Conservation (phyloP, 768 basidiomycete genomes). For the Cystofilobasidium ferigula region DNA sequence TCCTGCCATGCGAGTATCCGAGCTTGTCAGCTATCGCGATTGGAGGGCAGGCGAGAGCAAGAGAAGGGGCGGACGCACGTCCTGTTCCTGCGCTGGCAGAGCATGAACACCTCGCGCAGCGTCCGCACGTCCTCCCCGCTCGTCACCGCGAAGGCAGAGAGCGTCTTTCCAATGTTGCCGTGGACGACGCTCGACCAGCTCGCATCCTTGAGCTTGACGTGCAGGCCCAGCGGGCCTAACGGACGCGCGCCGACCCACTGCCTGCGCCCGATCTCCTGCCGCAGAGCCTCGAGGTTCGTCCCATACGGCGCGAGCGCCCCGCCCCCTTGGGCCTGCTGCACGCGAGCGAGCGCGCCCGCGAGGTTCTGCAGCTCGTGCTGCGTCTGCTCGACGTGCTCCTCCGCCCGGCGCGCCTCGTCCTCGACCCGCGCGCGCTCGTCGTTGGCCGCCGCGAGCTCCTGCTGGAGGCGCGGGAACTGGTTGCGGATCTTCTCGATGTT, state of each 20-base stretch:
- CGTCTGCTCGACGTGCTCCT: background rate
- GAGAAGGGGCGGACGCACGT: background rate
- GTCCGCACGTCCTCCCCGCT: constrained; percentile 49
- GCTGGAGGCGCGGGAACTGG: constrained; percentile 10
- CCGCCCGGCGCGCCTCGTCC: background rate
- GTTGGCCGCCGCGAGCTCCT: background rate
- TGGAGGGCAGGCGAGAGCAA: background rate
- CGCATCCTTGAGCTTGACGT: constrained; percentile 62
- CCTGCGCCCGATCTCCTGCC: constrained; percentile 33
- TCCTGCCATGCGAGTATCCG: background rate
- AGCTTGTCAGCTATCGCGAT: background rate
- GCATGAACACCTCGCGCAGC: constrained; percentile 38
- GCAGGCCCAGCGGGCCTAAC: constrained; percentile 57
- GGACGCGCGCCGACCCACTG: constrained; percentile 33
- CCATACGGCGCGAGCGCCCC: constrained; percentile 35
- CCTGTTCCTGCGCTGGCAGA: constrained; percentile 12
- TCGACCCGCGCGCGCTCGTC: background rate
- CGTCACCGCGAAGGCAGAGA: constrained; percentile 66
- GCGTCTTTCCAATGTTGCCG: constrained; percentile 47
- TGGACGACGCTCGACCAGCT: constrained; percentile 60
- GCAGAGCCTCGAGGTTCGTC: constrained; percentile 28
- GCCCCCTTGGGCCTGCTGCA: background rate
- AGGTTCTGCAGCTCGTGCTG: background rate
- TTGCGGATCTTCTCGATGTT: constrained; percentile 18
- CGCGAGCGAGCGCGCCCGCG: background rate